A percentile compares a stretch with the other conserved stretches of the same genome.
Evolutionary conservation across 192 early-diverging fungal species (phyloP).

Genomic region (Coemansia guatemalensis): DNA sequence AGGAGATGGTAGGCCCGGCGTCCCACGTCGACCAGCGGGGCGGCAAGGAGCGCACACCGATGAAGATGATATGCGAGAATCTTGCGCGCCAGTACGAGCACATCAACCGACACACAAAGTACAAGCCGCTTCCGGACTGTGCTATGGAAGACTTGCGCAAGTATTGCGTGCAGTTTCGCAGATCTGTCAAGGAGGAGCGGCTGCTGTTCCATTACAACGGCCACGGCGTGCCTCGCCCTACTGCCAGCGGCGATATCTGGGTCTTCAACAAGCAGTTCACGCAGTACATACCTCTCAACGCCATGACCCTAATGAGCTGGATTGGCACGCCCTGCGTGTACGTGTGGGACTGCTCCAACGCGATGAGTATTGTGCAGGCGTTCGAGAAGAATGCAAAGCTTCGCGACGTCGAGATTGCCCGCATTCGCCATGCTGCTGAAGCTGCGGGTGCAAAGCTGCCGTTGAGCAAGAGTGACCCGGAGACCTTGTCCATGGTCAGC

Average conservation of each 20-base stretch:
- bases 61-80: constrained; percentile 73
- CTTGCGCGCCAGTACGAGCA: constrained; percentile 93
- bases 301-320: constrained; percentile 91
- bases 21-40: constrained; percentile 58
- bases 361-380: constrained; percentile 85
- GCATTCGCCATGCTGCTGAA: constrained; percentile 43
- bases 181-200: constrained; percentile 89
- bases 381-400: constrained; percentile 88
- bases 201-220: constrained; percentile 98
- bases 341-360: constrained; percentile 95
- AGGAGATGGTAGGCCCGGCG: constrained; percentile 49
- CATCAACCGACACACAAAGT: constrained; percentile 80
- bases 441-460: constrained; percentile 39
- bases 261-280: constrained; percentile 98
- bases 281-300: constrained; percentile 95
- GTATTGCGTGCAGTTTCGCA: constrained; percentile 75
- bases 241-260: constrained; percentile 94
- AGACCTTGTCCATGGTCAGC: constrained; percentile 19
- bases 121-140: constrained; percentile 84
- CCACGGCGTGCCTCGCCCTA: constrained; percentile 96
- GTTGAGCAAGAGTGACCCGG: constrained; percentile 11
- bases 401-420: constrained; percentile 70
- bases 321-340: constrained; percentile 94
- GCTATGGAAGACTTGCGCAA: constrained; percentile 93
- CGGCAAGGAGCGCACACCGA: constrained; percentile 37